Conservation (phyloP, 2,329 filamentous ascomycete species). For the Penicillium polonicum region DNA sequence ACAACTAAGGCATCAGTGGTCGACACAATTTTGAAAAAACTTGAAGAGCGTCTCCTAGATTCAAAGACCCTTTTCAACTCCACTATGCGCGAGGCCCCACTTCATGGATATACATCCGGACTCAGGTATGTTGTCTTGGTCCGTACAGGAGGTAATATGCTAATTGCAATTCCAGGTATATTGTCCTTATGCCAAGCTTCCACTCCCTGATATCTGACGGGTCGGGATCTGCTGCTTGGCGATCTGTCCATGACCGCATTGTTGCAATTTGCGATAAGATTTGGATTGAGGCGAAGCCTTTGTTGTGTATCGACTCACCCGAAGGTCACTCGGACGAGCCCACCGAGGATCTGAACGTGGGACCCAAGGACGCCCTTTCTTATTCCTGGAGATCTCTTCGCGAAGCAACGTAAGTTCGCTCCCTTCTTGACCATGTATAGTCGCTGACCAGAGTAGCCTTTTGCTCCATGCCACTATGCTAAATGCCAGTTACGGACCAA, state of each 20-base stretch:
- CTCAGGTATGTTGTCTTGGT: constrained; percentile 50
- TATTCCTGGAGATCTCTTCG: constrained; percentile 96
- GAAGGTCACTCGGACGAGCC: constrained; percentile 69
- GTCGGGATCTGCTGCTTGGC: constrained; percentile 29
- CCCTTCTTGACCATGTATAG: neutral
- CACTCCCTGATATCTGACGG: constrained; percentile 33
- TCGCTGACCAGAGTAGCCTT: constrained; percentile 55
- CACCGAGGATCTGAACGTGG: constrained; percentile 69
- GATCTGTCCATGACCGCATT: constrained; percentile 48
- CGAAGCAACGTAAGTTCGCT: constrained; percentile 70
- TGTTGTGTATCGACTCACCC: constrained; percentile 90
- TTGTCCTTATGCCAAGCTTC: constrained; percentile 47
- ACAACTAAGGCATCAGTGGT: constrained; percentile 52
- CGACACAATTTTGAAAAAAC: constrained; percentile 55
- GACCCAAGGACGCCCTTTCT: constrained; percentile 82
- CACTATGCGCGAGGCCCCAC: constrained; percentile 64
- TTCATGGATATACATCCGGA: constrained; percentile 70
- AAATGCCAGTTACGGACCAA: constrained; percentile 52
- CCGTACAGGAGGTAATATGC: neutral
- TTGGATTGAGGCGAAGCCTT: constrained; percentile 72
- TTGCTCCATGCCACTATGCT: constrained; percentile 64
- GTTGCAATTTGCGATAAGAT: constrained; percentile 64
- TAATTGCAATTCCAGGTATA: constrained; percentile 41
- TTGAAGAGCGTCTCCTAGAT: constrained; percentile 65
- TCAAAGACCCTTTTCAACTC: constrained; percentile 64